Evolutionary conservation across 805 yeast genomes (phyloP).

Genomic region (Candida nemodendra): DNA sequence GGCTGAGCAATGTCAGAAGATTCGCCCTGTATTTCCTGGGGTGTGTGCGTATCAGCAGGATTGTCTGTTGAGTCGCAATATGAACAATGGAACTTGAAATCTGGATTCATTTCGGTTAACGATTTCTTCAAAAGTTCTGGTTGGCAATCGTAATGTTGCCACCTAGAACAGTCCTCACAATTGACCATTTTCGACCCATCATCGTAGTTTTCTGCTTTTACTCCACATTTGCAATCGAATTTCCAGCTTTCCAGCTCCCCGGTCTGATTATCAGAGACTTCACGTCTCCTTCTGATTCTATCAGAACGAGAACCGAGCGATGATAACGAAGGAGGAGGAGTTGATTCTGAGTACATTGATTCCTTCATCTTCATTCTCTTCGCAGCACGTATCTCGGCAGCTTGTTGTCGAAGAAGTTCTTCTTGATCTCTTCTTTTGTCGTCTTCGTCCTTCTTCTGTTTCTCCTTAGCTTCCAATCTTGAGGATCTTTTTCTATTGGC

Average conservation of each 20-base stretch:
- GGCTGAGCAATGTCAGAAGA: no score
- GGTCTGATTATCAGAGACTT: not conserved
- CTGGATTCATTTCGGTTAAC: conserved; percentile 33
- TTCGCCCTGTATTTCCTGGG: not conserved
- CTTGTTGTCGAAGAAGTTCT: conserved; percentile 43
- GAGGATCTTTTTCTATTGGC: conserved; percentile 74
- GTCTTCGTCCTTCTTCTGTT: conserved; percentile 52
- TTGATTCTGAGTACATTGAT: conserved; percentile 26
- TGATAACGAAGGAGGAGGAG: conserved; percentile 27
- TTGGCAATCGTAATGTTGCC: conserved; percentile 41
- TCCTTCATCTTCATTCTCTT: conserved; percentile 39
- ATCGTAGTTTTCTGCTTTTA: conserved; percentile 36
- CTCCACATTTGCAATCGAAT: conserved; percentile 41
- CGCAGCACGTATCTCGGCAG: conserved; percentile 44
- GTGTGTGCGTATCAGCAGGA: not conserved
- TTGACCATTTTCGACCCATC: conserved; percentile 37
- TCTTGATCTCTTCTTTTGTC: conserved; percentile 44
- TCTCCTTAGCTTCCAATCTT: conserved; percentile 64
- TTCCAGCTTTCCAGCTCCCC: conserved; percentile 29
- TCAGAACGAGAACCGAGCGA: conserved; percentile 36
- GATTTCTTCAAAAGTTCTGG: conserved; percentile 26
- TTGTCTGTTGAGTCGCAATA: conserved; percentile 7
- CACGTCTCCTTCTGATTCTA: conserved; percentile 22
- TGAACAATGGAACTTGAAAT: conserved; percentile 17
- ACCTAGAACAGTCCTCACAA: conserved; percentile 36